A percentile compares a stretch with the other conserved stretches of the same genome.
These are phyloP conservation scores for Russula brevipes DNA, from an alignment of 768 basidiomycete genomes.

Conservation along the genomic window DNA sequence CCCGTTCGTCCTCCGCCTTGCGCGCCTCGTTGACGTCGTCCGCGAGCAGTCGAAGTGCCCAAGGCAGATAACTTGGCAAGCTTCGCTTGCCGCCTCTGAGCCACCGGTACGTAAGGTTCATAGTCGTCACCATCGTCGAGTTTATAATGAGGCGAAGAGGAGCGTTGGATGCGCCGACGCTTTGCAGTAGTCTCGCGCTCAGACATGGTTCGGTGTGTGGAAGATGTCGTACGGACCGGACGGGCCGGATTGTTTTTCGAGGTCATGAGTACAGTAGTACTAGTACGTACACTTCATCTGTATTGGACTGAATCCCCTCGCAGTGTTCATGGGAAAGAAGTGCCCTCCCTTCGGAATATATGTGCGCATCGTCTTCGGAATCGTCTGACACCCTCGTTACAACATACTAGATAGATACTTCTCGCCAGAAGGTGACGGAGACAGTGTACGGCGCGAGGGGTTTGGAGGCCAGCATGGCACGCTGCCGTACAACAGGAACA, in stretches of 20 bases:
- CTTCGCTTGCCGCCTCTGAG: constrained; percentile 76
- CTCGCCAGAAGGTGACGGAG: too few species aligned
- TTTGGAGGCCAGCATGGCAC: too few species aligned
- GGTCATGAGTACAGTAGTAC: too few species aligned
- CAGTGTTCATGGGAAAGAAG: too few species aligned
- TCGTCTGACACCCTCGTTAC: too few species aligned
- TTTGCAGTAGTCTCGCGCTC: constrained; percentile 38
- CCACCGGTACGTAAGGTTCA: constrained; percentile 82
- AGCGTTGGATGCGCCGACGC: constrained; percentile 46
- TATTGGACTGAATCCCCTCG: too few species aligned
- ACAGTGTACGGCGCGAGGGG: too few species aligned
- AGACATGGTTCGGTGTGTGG: constrained; percentile 23
- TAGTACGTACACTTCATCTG: too few species aligned
- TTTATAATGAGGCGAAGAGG: constrained; percentile 56
- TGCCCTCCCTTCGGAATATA: too few species aligned
- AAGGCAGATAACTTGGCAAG: constrained; percentile 68
- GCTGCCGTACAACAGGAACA: too few species aligned
- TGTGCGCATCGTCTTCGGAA: too few species aligned
- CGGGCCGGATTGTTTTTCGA: constrained; percentile 8
- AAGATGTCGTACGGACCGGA: not conserved
- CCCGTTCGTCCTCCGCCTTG: constrained; percentile 56
- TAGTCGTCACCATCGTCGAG: constrained; percentile 60
- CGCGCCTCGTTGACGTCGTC: constrained; percentile 43
- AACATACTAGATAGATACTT: too few species aligned
- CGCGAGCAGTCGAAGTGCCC: constrained; percentile 51